phyloP scores from a whole-genome alignment of 2,329 filamentous ascomycete species.

The Didymella arachidicola region DNA sequence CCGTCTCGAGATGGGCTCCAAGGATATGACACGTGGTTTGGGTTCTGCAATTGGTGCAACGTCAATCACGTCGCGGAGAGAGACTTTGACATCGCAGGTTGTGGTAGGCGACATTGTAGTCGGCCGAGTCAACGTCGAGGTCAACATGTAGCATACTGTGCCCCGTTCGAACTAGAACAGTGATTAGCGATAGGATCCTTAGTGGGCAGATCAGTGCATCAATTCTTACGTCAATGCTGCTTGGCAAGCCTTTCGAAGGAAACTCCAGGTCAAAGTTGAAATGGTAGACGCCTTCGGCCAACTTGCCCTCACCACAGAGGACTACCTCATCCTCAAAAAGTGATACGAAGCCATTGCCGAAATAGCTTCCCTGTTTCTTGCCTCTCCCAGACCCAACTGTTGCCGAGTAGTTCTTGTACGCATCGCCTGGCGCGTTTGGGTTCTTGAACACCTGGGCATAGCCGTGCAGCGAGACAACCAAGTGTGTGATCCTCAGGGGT shows the following conservation, averaged over 20 bases:
- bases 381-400: conserved; percentile 64
- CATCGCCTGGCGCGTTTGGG: conserved; percentile 67
- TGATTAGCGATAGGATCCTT: conserved; percentile 27
- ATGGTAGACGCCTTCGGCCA: conserved; percentile 77
- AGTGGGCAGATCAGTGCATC: conserved; percentile 16
- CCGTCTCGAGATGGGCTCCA: conserved; percentile 83
- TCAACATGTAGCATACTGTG: conserved; percentile 89
- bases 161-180: conserved; percentile 85
- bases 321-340: conserved; percentile 84
- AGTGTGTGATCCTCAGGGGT: conserved; percentile 78
- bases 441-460: conserved; percentile 81
- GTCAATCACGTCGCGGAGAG: conserved; percentile 82
- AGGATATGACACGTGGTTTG: conserved; percentile 80
- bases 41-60: conserved; percentile 77
- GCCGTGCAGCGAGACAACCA: conserved; percentile 79
- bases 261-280: conserved; percentile 80
- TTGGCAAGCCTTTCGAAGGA: conserved; percentile 75
- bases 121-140: conserved; percentile 86
- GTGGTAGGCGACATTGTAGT: conserved; percentile 83
- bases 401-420: conserved; percentile 56
- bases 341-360: conserved; percentile 79
- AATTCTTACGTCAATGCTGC: conserved; percentile 85
- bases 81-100: conserved; percentile 81
- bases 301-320: conserved; percentile 77
- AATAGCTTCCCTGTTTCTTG: conserved; percentile 64